Base-by-base conservation (phyloP, 805 yeast species). In the Hemisphaericaspora nanyangensis region DNA sequence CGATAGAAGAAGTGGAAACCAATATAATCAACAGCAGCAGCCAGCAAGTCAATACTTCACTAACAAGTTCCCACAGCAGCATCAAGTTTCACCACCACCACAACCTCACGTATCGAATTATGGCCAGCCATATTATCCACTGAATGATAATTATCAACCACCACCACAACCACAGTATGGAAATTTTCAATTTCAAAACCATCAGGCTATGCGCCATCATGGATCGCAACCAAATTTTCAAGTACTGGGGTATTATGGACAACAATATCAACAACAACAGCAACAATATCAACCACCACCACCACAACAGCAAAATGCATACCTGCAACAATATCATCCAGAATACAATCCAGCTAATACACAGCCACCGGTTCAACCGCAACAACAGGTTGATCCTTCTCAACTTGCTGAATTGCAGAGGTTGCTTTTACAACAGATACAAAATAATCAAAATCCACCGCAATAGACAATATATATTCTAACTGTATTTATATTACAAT, bases 361-460 rank as follows among this genome's bases (percentile, higher is more conserved):
- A 2, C 18, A 28, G 26, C 15, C 50, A 41, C 32, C 27, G 38
- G 25, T 17, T 43, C 38, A 17, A 48, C 50, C 26, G 18, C 33
- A 26, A 17, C 41, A 32, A 24, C 34, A 28, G 28, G 44, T 41
- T 16, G 39, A 37, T 20, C 45, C 45, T 11, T 35, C 42, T 7
- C 45, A 41, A 19, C 29, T 41, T 12, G 38, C 38, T 29, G 42
- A 37, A 5, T 19, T 41, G 27, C 39, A 41, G 19, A 32, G 35
- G 29, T 31, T 41, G n/a, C 37, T 41, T 18, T 29, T 33, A 11
- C 42, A 35, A 30, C 54, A 19, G 28, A 47, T 29, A 46, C 53
- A 33, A 45, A 47, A 42, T 60, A 51, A 45, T 43, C 52, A 47
- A 58, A 60, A 44, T 57, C 61, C 35, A 45, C 18, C 27, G 13